Evolutionary conservation across 2,329 filamentous ascomycete genomes (phyloP).

Genomic region (Dactylellina drechsleri): DNA sequence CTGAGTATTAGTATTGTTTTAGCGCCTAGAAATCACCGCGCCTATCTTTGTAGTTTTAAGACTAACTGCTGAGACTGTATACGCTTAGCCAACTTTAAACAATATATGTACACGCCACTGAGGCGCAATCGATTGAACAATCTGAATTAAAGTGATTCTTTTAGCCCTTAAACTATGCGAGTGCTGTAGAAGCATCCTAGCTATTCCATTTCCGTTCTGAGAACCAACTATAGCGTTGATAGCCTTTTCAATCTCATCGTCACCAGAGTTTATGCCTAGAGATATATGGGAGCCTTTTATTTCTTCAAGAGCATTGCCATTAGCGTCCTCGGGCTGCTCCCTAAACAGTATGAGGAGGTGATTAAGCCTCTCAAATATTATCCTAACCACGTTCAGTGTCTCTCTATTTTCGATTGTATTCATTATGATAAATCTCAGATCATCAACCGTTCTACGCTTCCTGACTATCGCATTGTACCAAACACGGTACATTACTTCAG

Average conservation of each 20-base stretch:
- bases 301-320: no score
- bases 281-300: neutral
- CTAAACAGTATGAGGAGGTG: no score
- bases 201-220: neutral
- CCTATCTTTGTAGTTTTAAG: no score
- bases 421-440: neutral
- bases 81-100: no score
- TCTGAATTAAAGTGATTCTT: neutral
- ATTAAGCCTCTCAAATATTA: neutral
- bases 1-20: no score
- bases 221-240: constrained; percentile 7
- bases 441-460: neutral
- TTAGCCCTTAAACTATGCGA: neutral
- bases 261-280: neutral
- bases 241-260: neutral
- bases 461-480: constrained; percentile 9
- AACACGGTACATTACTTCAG: constrained; percentile 38
- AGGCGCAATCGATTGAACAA: neutral
- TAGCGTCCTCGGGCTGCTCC: no score
- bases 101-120: no score
- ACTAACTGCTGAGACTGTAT: no score
- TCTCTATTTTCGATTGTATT: neutral
- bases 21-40: no score
- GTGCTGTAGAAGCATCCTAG: constrained; percentile 4
- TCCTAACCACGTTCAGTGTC: neutral